Base-by-base conservation (phyloP, 805 yeast species). In the Candida chauliodis region DNA sequence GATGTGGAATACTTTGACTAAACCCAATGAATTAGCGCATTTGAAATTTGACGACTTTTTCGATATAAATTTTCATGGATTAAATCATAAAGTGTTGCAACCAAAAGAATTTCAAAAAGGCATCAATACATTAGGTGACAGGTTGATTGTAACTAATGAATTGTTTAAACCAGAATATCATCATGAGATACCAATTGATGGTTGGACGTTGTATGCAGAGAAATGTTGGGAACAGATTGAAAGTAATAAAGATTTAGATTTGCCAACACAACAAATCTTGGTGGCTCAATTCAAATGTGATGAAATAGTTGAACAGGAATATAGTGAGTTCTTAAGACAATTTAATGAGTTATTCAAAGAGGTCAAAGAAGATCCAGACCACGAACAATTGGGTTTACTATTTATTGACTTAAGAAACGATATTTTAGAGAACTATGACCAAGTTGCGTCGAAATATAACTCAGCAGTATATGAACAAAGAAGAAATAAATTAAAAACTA, bases 281-380 rank as follows among this genome's bases (percentile, higher is more conserved):
- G 98, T 93, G 17, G 95, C 99, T 6, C 78, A 93, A 51, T 91
- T 88, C 63, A 80, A 95, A 53, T 91, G 98, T 58, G 95, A 89
- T 53, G 98, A 93, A 59, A 85, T 93, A 34, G 73, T 83, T 16
- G 63, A 69, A 30, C 43, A 40, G 15, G 57, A 62, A 20, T 61
- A 44, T 30, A 57, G 51, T 8, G 65, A 61, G 8, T 67, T 66
- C 40, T 38, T 49, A 14, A 32, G 16, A 9, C 52, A 49, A 17
- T 56, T 47, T 32, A 37, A 47, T 3, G 53, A 43, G 9, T 34
- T 44, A 8, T 43, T 49, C 17, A 21, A 31, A 11, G 41, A 42
- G 21, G 44, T 42, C 8, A 10, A 24, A 6, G 41, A 49, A 1
- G 39, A 35, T 4, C 32, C 27, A 3, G 71, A 79, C 3, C 75